Evolutionary conservation across 352 stramenopile genomes (phyloP).

Genomic region (Peronospora belbahrii): DNA sequence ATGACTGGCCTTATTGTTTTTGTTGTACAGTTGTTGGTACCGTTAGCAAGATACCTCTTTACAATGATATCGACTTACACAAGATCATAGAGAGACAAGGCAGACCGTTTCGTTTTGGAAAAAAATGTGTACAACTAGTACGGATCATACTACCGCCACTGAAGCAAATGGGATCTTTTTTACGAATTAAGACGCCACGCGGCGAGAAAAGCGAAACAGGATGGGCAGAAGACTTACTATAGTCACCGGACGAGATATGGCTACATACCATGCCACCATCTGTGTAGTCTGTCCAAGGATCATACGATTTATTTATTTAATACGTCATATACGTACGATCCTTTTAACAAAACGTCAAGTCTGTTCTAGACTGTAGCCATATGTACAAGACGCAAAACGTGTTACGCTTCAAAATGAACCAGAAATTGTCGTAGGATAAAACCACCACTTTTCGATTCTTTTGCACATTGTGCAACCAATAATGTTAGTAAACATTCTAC

Average conservation of each 20-base stretch:
- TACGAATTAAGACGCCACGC: conserved; percentile 1
- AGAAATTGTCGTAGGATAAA: too few species aligned
- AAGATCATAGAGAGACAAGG: conserved; percentile 7
- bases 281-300: background rate
- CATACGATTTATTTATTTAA: too few species aligned
- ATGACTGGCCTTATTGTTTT: conserved; percentile 25
- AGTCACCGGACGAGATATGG: background rate
- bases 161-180: background rate
- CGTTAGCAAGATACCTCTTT: background rate
- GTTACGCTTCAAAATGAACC: too few species aligned
- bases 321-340: too few species aligned
- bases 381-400: too few species aligned
- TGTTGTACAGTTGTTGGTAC: conserved; percentile 1
- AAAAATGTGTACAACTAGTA: background rate
- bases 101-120: background rate
- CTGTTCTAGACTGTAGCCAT: background rate
- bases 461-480: too few species aligned
- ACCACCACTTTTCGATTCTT: too few species aligned
- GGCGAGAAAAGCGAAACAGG: too few species aligned
- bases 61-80: conserved; percentile 12
- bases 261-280: background rate
- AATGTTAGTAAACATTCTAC: background rate
- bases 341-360: background rate
- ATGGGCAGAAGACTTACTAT: too few species aligned
- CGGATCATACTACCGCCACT: background rate